Base-by-base conservation (phyloP, 2,329 filamentous ascomycete species). In the Fusarium sulawesiense region DNA sequence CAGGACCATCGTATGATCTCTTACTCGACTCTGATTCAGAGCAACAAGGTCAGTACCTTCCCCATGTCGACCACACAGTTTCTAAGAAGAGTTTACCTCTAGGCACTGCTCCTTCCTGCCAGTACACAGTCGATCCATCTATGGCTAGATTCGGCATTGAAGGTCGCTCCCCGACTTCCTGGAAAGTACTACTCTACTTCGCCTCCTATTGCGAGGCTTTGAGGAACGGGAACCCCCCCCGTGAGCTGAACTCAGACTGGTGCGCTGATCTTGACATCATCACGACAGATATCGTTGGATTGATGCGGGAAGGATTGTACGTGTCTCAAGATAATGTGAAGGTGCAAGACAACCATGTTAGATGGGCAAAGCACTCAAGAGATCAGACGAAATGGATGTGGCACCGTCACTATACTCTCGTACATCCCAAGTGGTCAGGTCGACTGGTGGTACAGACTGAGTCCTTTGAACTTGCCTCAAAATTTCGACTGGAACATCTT, bases 121-220 rank as follows among this genome's bases (percentile, higher is more conserved):
- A 20, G 20, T 47, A 20, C 18, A 16, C 7, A 14, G 13, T 14
- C 7, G 13, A 21, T 20, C 47, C 16, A 25, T 4, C 7, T 6
- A 30, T 48, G 3, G 18, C 13, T 4, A 12, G 13, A 48, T 30
- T 30, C 6, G 27, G 13, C 14, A 47, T 20, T 42, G 41, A 30
- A 2, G 13, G 45, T 20, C n/a, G n/a, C 20, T 14, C 27, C 10
- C 45, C n/a, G 11, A 25, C 18, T 8, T 7, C 12, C 6, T 48
- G 44, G 13, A 6, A 12, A 9, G 27, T 42, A 0, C 0, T 27
- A 0, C 2, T 56, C 1, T 0, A 0, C 14, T 6, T 58, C n/a
- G 34, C 20, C 4, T 58, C 56, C 14, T 3, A 32, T 14, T n/a
- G 34, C 5, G 14, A 55, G 2, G 0, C 11, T 4, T 13, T 44